Base-by-base conservation (phyloP, 169 alveolate species). In the Plasmodium vivax region DNA sequence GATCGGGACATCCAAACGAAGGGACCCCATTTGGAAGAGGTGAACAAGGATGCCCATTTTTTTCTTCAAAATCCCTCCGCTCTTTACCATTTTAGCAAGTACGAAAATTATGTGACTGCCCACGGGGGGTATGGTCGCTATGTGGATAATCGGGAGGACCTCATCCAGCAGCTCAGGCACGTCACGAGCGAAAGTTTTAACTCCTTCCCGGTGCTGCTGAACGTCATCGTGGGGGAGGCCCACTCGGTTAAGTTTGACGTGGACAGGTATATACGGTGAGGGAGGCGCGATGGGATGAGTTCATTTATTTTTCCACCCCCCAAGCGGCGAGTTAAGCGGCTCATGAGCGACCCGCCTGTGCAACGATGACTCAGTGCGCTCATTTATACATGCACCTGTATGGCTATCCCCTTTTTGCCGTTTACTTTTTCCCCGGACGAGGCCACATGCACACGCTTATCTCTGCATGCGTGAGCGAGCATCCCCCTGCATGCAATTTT, bases 91-190 rank as follows among this genome's bases (percentile, higher is more conserved):
- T 79, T 36, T 68, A 88, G 94, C 58, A 77, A 80, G 73, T 88
- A 88, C 32, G 94, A 88, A 58, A 88, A 88, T 80, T 88, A 88
- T 43, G 75, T 88, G n/a, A 79, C 38, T 47, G 43, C 94, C 30
- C 94, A 88, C 82, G 94, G 94, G 2, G 94, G 94, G 19, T 88
- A 88, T 88, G 94, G 94, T 14, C 51, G 79, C 32, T 88, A 80
- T 43, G 74, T 88, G 45, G 94, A 88, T 43, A 79, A 79, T 38
- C 81, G 54, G 83, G 62, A 88, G 7, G 94, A 88, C 27, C 80
- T 88, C 38, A 43, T 88, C 19, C 62, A 74, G 73, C 88, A 88
- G 74, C 79, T 88, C 80, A 88, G 62, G 36, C 14, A 51, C 23
- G 82, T 88, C 54, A 88, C 75, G 38, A 34, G 47, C 54, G 58